These are phyloP conservation scores for Trichosporon asahii DNA, from an alignment of 1,284 basidiomycete species.

Conservation along the genomic window DNA sequence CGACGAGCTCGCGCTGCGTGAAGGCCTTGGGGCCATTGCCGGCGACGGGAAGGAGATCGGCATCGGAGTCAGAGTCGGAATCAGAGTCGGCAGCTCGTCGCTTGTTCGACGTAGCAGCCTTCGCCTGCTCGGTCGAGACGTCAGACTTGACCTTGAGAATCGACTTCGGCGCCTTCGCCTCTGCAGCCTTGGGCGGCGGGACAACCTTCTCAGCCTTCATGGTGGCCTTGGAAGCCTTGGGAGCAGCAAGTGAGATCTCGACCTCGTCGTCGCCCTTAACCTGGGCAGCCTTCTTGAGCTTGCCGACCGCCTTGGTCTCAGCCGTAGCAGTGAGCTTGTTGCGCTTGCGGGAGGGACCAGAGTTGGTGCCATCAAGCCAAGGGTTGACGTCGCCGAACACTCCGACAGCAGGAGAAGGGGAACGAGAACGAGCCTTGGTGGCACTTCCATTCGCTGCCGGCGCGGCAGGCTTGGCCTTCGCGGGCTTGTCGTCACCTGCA, in stretches of 20 bases:
- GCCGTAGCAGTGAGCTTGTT: conserved; percentile 64
- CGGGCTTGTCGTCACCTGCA: neutral
- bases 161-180: conserved; percentile 7
- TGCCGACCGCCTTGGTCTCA: conserved; percentile 64
- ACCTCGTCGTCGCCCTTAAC: conserved; percentile 62
- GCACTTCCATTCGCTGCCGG: neutral
- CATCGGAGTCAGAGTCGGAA: conserved; percentile 53
- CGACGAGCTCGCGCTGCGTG: conserved; percentile 74
- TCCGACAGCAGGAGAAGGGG: conserved; percentile 14
- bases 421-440: neutral
- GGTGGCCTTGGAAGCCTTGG: neutral
- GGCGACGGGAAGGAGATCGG: conserved; percentile 40
- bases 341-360: conserved; percentile 61
- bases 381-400: conserved; percentile 57
- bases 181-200: neutral
- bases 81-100: conserved; percentile 7
- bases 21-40: conserved; percentile 37
- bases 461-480: neutral
- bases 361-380: conserved; percentile 60
- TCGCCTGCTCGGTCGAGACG: conserved; percentile 15
- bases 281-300: conserved; percentile 65
- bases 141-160: conserved; percentile 17
- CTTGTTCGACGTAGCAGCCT: conserved; percentile 18
- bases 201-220: conserved; percentile 18
- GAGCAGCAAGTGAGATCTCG: conserved; percentile 61